Conservation (phyloP, 768 basidiomycete genomes). For the Mycena metata region DNA sequence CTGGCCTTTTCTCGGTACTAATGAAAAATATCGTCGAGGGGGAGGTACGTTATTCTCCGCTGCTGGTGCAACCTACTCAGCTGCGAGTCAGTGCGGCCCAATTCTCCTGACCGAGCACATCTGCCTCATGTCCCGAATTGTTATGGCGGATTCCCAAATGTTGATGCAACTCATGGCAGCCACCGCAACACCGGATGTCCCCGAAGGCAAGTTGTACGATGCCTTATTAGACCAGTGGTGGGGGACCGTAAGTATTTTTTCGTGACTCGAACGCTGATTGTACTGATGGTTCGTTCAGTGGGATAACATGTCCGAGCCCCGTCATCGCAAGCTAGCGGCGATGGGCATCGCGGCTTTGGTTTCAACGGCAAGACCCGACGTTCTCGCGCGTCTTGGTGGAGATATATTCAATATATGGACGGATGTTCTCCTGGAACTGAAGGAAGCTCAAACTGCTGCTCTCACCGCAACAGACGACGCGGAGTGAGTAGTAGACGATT, state of each 20-base stretch:
- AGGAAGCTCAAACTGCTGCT: constrained; percentile 67
- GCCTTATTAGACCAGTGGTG: constrained; percentile 85
- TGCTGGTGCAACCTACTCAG: constrained; percentile 18
- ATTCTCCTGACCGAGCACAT: constrained; percentile 76
- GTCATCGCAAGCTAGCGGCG: constrained; percentile 85
- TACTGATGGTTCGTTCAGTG: constrained; percentile 63
- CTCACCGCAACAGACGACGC: constrained; percentile 51
- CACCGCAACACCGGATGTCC: constrained; percentile 61
- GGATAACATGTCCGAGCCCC: constrained; percentile 90
- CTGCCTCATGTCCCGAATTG: constrained; percentile 80
- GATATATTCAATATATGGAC: constrained; percentile 92
- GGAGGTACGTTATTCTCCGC: constrained; percentile 60
- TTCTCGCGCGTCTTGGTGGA: constrained; percentile 76
- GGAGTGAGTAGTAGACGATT: constrained; percentile 42
- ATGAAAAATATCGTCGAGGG: constrained; percentile 73
- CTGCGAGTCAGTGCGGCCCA: constrained; percentile 51
- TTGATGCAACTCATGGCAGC: constrained; percentile 81
- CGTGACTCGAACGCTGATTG: neutral
- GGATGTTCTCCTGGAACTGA: constrained; percentile 89
- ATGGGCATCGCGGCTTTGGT: constrained; percentile 86
- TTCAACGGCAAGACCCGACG: constrained; percentile 79
- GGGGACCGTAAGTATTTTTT: constrained; percentile 70
- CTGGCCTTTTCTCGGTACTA: constrained; percentile 78
- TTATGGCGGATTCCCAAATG: constrained; percentile 72
- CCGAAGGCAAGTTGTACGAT: constrained; percentile 73